Evolutionary conservation across 805 yeast species (phyloP), one percentile per base, ranked within the genome.

Genomic region (Candida endomychidarum): DNA sequence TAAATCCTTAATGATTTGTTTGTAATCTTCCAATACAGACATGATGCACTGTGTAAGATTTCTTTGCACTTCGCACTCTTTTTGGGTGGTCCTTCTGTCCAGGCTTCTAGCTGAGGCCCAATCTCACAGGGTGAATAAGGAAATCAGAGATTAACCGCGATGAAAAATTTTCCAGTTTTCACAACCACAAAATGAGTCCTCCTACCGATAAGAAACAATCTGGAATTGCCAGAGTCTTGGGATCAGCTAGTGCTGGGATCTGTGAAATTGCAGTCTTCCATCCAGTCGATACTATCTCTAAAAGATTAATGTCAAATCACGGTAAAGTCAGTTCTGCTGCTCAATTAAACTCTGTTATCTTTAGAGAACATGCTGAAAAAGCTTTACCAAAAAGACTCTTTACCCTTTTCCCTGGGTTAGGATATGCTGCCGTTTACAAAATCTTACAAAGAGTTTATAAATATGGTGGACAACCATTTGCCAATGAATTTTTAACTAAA

Each of bases 391-490:
- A 78, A 45, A 78, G 97, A 63, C 58, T 86, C 32, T 69, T 87
- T 49, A 83, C 97, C 8, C 74, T 93, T 48, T 93, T 93, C 72
- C 99, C 99, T 14, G 99, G 99, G 62, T 77, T 93, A 49, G 98
- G 98, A 18, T 93, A 93, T 60, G 99, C 99, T 48, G 98, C 99
- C 34, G 86, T 89, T 50, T 93, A 93, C 75, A 93, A 93, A 68
- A 84, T 93, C 53, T 72, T 91, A 53, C 99, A 93, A 70, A 81
- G 99, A 72, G 97, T 93, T 41, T 93, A 93, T 78, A 93, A 93
- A 70, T 93, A 93, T 63, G 98, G 99, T 59, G 99, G 99, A 37
- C 99, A 93, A 72, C 99, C 99, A 34, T 90, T 88, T 60, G 99
- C 91, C 49, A 93, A 93, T 60, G 99, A 93, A 67, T 87, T 81